phyloP scores from a whole-genome alignment of 208 protist genomes.

The Novymonas esmeraldas region DNA sequence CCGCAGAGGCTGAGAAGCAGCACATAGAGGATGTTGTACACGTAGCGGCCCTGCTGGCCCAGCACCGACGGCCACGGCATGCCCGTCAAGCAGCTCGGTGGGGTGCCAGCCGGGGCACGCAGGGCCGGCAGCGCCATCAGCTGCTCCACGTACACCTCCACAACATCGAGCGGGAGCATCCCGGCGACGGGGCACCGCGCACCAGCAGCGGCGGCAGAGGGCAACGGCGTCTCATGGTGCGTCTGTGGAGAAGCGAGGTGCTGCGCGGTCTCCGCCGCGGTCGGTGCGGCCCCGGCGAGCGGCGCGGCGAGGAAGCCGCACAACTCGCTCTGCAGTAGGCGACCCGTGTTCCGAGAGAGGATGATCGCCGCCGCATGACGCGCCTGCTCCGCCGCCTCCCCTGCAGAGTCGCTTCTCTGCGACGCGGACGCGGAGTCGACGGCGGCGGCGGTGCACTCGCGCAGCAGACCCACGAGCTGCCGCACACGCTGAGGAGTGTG shows the following conservation, averaged over 20 bases:
- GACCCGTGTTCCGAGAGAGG: conserved; percentile 50
- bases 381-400: conserved; percentile 10
- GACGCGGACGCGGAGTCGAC: background rate
- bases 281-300: background rate
- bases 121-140: conserved; percentile 26
- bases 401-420: background rate
- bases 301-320: conserved; percentile 37
- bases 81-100: conserved; percentile 41
- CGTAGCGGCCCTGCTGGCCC: conserved; percentile 57
- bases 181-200: conserved; percentile 16
- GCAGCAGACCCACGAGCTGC: conserved; percentile 23
- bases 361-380: conserved; percentile 46
- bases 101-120: conserved; percentile 30
- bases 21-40: conserved; percentile 66
- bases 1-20: conserved; percentile 24
- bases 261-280: background rate
- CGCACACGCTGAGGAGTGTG: conserved; percentile 4
- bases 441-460: background rate
- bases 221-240: conserved; percentile 8
- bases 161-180: conserved; percentile 6
- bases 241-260: conserved; percentile 6
- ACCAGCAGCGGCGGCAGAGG: background rate
- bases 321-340: conserved; percentile 62
- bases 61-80: conserved; percentile 60
- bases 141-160: conserved; percentile 19